These are phyloP conservation scores for Pleurotus citrinopileatus DNA, from an alignment of 768 basidiomycete species.

Conservation along the genomic window DNA sequence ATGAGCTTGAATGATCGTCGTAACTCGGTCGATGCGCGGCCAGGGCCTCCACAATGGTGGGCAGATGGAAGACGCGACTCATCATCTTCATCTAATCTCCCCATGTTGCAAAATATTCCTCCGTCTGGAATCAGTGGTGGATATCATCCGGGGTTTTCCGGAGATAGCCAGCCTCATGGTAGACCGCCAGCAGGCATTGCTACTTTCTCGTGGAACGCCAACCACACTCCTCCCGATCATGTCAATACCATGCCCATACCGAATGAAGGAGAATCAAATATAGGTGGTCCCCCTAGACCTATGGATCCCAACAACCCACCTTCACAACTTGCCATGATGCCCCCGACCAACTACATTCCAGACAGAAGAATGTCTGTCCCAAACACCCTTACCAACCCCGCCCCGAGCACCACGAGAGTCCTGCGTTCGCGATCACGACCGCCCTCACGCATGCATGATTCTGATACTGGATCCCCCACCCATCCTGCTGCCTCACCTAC, in stretches of 20 bases:
- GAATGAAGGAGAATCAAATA: slow-evolving; percentile 44
- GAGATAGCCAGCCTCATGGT: slow-evolving; percentile 60
- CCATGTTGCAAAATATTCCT: slow-evolving; percentile 38
- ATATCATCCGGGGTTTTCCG: slow-evolving; percentile 56
- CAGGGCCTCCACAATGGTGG: slow-evolving; percentile 49
- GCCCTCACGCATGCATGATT: slow-evolving; percentile 54
- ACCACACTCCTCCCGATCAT: slow-evolving; percentile 30
- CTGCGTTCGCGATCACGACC: slow-evolving; percentile 70
- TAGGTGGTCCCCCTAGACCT: slow-evolving; percentile 36
- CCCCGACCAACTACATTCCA: slow-evolving; percentile 53
- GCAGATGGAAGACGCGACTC: slow-evolving; percentile 71
- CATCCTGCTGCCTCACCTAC: slow-evolving; percentile 32
- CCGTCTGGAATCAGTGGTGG: slow-evolving; percentile 45
- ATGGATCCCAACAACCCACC: slow-evolving; percentile 48
- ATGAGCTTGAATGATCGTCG: slow-evolving; percentile 77
- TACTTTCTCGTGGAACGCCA: slow-evolving; percentile 70
- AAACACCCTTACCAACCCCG: slow-evolving; percentile 45
- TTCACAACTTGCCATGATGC: slow-evolving; percentile 40
- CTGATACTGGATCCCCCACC: slow-evolving; percentile 31
- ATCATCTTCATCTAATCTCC: slow-evolving; percentile 42
- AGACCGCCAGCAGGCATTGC: slow-evolving; percentile 61
- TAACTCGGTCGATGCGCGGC: slow-evolving; percentile 69
- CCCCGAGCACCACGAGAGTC: slow-evolving; percentile 42
- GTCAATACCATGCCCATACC: slow-evolving; percentile 34
- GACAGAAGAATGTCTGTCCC: slow-evolving; percentile 82